A percentile compares a stretch with the other conserved stretches of the same genome.
Conservation (phyloP, 805 yeast species). For the Saccharomyces kudriavzevii region DNA sequence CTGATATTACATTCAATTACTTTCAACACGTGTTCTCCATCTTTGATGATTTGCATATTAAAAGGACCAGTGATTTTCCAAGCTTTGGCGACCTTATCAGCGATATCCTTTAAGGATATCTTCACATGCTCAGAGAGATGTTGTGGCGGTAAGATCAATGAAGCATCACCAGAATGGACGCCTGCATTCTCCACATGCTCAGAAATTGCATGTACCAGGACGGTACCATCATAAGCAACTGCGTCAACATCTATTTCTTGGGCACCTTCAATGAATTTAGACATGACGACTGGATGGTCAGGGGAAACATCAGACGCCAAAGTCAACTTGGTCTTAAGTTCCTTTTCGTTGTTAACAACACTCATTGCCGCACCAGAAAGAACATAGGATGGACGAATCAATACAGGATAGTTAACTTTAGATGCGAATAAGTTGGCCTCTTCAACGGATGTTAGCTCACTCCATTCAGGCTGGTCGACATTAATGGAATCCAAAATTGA, state of each 20-base stretch:
- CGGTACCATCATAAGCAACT: constrained; percentile 83
- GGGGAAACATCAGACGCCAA: constrained; percentile 89
- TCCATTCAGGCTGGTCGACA: constrained; percentile 97
- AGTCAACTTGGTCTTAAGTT: constrained; percentile 72
- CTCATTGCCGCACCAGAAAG: constrained; percentile 98
- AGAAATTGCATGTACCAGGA: constrained; percentile 88
- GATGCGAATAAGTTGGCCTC: constrained; percentile 84
- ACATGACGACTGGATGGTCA: constrained; percentile 95
- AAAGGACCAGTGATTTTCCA: constrained; percentile 97
- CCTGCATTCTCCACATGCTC: constrained; percentile 99
- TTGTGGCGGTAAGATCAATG: constrained; percentile 89
- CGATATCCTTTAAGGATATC: constrained; percentile 72
- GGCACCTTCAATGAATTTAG: constrained; percentile 93
- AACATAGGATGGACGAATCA: constrained; percentile 96
- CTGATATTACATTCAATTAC: constrained; percentile 98
- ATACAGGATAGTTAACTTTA: constrained; percentile 86
- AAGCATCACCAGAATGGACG: constrained; percentile 98
- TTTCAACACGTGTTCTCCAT: constrained; percentile 64
- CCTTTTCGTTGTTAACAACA: constrained; percentile 71
- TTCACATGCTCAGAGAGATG: constrained; percentile 56
- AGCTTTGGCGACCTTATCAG: constrained; percentile 88
- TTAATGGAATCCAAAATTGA: constrained; percentile 86
- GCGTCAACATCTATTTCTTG: constrained; percentile 96
- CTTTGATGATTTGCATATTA: constrained; percentile 94
- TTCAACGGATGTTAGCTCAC: constrained; percentile 77